phyloP scores from a whole-genome alignment of 2,329 filamentous ascomycete species.

The Penicillium sp. region DNA sequence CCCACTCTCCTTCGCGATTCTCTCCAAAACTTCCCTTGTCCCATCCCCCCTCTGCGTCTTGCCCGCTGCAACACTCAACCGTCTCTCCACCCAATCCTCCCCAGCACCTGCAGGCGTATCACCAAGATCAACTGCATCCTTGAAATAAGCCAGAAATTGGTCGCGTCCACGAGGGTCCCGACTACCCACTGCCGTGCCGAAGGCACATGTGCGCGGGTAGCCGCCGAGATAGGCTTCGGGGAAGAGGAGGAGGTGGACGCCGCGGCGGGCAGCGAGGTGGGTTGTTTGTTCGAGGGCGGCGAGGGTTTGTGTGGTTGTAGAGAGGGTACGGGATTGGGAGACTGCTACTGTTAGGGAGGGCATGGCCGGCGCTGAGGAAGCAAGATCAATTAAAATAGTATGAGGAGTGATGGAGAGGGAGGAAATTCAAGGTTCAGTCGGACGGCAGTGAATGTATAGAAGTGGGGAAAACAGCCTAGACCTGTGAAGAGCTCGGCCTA shows the following conservation, averaged over 20 bases:
- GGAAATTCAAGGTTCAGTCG: too few species aligned
- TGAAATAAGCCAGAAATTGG: conserved; percentile 80
- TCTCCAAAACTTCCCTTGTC: conserved; percentile 78
- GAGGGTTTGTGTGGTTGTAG: conserved; percentile 61
- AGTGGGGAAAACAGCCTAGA: too few species aligned
- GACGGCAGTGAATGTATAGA: too few species aligned
- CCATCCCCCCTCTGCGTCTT: conserved; percentile 67
- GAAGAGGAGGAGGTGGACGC: conserved; percentile 75
- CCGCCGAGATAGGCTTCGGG: conserved; percentile 91
- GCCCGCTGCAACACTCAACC: conserved; percentile 56
- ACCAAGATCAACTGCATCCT: conserved; percentile 76
- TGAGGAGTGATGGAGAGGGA: too few species aligned
- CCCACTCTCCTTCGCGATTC: conserved; percentile 72
- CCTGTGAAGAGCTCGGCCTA: too few species aligned
- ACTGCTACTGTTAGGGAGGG: conserved; percentile 49
- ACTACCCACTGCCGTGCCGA: conserved; percentile 73
- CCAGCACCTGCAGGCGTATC: conserved; percentile 74
- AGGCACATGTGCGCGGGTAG: conserved; percentile 83
- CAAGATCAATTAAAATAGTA: neutral
- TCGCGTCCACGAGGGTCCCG: conserved; percentile 73
- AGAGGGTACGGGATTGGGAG: conserved; percentile 50
- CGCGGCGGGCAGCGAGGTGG: conserved; percentile 60
- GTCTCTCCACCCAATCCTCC: conserved; percentile 68
- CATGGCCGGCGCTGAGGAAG: conserved; percentile 33
- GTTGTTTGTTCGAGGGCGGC: conserved; percentile 66